A percentile compares a stretch with the other conserved stretches of the same genome.
These are phyloP conservation scores for Candida dajiaensis DNA, from an alignment of 805 yeast genomes.

Conservation along the genomic window DNA sequence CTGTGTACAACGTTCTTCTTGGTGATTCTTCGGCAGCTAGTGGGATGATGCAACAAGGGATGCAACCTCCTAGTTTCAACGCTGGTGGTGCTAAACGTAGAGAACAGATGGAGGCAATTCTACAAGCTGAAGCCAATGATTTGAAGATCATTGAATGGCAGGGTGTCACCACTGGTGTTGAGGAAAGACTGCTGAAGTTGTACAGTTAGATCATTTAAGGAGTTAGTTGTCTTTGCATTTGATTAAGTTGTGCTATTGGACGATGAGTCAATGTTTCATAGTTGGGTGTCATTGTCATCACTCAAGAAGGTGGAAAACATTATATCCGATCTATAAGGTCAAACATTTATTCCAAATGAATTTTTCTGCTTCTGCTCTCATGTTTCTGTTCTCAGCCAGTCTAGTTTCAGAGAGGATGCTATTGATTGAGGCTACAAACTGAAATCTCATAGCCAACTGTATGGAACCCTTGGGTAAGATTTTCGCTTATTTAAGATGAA, in stretches of 20 bases:
- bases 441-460: too few species aligned
- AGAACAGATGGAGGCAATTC: constrained; percentile 2
- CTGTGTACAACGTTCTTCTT: constrained; percentile 68
- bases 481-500: too few species aligned
- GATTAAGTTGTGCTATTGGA: not conserved
- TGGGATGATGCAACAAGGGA: constrained; percentile 38
- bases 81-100: constrained; percentile 3
- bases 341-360: too few species aligned
- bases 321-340: too few species aligned
- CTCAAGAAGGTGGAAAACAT: too few species aligned
- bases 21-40: constrained; percentile 43
- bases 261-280: too few species aligned
- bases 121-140: constrained; percentile 4
- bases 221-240: not conserved
- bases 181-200: constrained; percentile 3
- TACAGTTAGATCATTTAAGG: not conserved
- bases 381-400: too few species aligned
- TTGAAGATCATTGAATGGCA: constrained; percentile 4
- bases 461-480: too few species aligned
- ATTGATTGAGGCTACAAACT: too few species aligned
- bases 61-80: constrained; percentile 4
- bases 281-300: too few species aligned
- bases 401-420: too few species aligned
- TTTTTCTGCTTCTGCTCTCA: too few species aligned
- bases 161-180: constrained; percentile 6